phyloP scores from a whole-genome alignment of 495 filamentous ascomycete genomes.

The Choiromyces venosus region DNA sequence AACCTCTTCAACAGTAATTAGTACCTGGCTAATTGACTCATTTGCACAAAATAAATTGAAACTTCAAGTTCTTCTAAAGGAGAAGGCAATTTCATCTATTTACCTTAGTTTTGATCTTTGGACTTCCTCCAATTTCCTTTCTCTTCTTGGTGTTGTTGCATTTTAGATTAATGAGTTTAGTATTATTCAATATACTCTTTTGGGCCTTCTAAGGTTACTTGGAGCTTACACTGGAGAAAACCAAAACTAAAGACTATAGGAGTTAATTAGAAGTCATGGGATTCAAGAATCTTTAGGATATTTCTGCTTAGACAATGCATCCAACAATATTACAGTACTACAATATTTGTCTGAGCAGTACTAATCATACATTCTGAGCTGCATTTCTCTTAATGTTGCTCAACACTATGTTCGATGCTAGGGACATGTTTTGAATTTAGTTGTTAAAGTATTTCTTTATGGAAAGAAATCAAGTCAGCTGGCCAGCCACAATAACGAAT shows the following conservation, averaged over 20 bases:
- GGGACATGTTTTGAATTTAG: background rate
- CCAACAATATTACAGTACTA: no score
- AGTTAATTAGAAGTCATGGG: slow-evolving; percentile 14
- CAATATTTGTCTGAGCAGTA: background rate
- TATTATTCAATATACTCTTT: background rate
- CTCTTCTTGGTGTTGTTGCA: slow-evolving; percentile 8
- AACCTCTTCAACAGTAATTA: slow-evolving; percentile 1
- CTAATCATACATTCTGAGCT: no score
- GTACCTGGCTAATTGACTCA: background rate
- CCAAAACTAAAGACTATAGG: slow-evolving; percentile 10
- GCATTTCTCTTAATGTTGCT: no score
- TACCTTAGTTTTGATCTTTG: slow-evolving; percentile 20
- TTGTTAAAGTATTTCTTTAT: background rate
- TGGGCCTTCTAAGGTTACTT: background rate
- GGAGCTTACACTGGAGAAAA: slow-evolving; percentile 30
- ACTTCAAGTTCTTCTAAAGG: background rate
- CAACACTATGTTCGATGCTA: background rate
- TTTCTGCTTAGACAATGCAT: slow-evolving; percentile 30
- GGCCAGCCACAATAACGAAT: background rate
- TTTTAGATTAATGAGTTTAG: slow-evolving; percentile 7
- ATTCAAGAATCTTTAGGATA: slow-evolving; percentile 21
- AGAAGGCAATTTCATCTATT: slow-evolving; percentile 2
- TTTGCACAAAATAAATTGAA: background rate
- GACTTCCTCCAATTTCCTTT: slow-evolving; percentile 10
- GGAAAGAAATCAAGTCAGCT: background rate